Evolutionary conservation across 225 moss, liverwort and hornwort species (phyloP), one percentile per base, ranked within the genome.

Genomic region (Pleurozium schreberi): DNA sequence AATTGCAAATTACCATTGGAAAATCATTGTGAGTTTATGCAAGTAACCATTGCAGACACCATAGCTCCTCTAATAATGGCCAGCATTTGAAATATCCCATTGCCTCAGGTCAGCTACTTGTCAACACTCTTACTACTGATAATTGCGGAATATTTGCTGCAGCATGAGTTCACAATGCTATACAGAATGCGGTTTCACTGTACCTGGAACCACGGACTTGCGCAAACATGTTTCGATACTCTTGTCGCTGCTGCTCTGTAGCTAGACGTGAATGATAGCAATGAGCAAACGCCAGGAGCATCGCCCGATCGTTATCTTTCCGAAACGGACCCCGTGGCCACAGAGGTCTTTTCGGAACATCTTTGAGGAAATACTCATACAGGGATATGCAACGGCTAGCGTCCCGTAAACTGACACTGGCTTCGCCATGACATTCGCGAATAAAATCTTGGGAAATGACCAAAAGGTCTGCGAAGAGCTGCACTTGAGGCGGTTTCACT

Each of bases 221-320:
- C 19, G 93, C 93, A 86, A 92, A 95, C 18, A 88, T 86, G 38
- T 89, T 64, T 81, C 95, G 90, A 66, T 93, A 95, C 17, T 63
- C 40, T 85, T 71, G 65, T 43, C 93, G 91, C 67, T 95, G 92
- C 84, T 83, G 63, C 90, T 91, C 90, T 27, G 84, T 88, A 57
- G 91, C 91, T 36, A 95, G 89, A 87, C 92, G 93, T 59, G 93
- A 93, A 87, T 95, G 95, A 71, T 95, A 95, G 84, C 95, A 95
- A 82, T 93, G 93, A 79, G 95, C 82, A 85, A 92, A 93, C 42
- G 93, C 95, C 91, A 95, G 86, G 60, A 95, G 91, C 42, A 75
- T 90, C 67, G 95, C 95, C 59, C 95, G 92, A 15, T 78, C 60
- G 84, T 22, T 34, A 19, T 83, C 58, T 52, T 53, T 90, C 42